Conservation (phyloP, 1,139 yeast species). For the Pichia sp. region DNA sequence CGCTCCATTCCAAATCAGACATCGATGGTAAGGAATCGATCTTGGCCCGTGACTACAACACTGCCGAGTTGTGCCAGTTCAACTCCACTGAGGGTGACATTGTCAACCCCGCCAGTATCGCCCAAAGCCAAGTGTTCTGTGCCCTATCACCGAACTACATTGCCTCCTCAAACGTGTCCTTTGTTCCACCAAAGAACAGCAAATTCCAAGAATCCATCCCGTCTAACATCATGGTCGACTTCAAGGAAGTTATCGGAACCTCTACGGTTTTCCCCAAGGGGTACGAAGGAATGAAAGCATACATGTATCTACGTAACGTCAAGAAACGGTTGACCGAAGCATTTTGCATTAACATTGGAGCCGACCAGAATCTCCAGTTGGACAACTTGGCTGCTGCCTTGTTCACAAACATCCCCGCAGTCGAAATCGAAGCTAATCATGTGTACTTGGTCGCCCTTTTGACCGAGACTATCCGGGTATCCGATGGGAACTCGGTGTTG, state of each 20-base stretch:
- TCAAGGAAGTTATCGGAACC: constrained; percentile 65
- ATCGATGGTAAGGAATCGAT: constrained; percentile 74
- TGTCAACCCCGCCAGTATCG: constrained; percentile 49
- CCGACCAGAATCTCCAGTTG: constrained; percentile 54
- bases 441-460: constrained; percentile 66
- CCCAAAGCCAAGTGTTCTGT: constrained; percentile 64
- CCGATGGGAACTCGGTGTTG: constrained; percentile 24
- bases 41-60: constrained; percentile 53
- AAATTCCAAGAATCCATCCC: constrained; percentile 54
- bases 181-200: constrained; percentile 44
- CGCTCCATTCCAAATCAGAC: constrained; percentile 40
- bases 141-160: constrained; percentile 77
- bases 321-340: constrained; percentile 73
- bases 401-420: constrained; percentile 73
- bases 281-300: constrained; percentile 67
- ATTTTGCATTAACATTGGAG: constrained; percentile 64
- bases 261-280: constrained; percentile 63
- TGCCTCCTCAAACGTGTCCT: constrained; percentile 36
- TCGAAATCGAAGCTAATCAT: constrained; percentile 57
- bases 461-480: constrained; percentile 46
- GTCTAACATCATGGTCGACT: constrained; percentile 76
- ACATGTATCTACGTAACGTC: constrained; percentile 65
- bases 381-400: constrained; percentile 75
- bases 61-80: constrained; percentile 60
- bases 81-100: constrained; percentile 25